Evolutionary conservation across 352 stramenopile species (phyloP), one percentile per base, ranked within the genome.

Genomic region (Pythium diclinum): DNA sequence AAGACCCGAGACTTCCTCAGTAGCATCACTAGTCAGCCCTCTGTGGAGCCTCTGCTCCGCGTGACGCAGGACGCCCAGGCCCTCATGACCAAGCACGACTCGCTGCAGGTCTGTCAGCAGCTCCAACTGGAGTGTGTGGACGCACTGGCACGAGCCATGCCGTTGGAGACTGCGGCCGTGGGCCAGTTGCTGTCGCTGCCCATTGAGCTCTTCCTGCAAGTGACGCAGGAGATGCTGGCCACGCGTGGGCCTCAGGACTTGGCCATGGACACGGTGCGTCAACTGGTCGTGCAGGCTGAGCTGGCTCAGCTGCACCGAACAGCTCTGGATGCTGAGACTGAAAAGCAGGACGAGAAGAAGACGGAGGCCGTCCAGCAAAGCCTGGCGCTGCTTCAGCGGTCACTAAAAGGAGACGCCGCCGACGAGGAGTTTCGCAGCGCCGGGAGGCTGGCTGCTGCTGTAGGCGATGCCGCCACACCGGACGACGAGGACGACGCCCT

Each of bases 1-100:
- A 63, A 63, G 28, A 65, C 69, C 13, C 70, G 67, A 4, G 48
- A 59, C 30, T 83, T 75, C 70, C 68, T 83, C 44, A 34, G 23
- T 16, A 48, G 32, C 23, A 42, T 66, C 60, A 66, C 67, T 9
- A 44, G 49, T 17, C 34, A 56, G 9, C 5, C 54, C 1, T 21
- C 53, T 6, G 19, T 69, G 3, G 56, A 55, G 2, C 7, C 25
- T 5, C 60, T 72, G 25, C 36, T 64, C 2, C 54, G 34, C n/a
- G 55, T 62, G 11, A 61, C 53, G 21, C 54, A 57, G 28, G 54
- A 61, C 33, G 65, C 59, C 17, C 49, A 40, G n/a, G 32, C 28
- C 14, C 57, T 65, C 38, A 60, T 62, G 64, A 46, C 58, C 49
- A 52, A 56, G 42, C 64, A 63, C 32, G 30, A 60, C 48, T 42